Evolutionary conservation across 352 stramenopile genomes (phyloP).

Genomic region (Pseudoperonospora humuli): DNA sequence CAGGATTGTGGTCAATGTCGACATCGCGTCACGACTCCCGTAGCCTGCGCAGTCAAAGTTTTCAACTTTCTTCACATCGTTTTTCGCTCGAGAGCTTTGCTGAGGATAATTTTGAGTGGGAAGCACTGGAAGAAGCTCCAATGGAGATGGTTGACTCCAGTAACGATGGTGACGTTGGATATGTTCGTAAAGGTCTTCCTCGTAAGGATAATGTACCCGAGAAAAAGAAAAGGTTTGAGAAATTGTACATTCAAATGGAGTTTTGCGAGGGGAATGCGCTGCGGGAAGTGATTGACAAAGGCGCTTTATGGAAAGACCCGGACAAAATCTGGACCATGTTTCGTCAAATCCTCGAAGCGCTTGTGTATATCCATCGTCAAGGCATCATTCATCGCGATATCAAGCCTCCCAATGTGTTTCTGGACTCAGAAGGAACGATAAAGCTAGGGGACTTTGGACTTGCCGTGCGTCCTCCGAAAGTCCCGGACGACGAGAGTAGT

Average conservation of each 20-base stretch:
- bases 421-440: constrained; percentile 89
- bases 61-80: constrained; percentile 27
- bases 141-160: constrained; percentile 32
- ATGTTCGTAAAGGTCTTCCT: constrained; percentile 10
- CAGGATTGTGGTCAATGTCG: constrained; percentile 57
- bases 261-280: constrained; percentile 92
- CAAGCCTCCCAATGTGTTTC: constrained; percentile 91
- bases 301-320: constrained; percentile 61
- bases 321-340: constrained; percentile 92
- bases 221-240: constrained; percentile 52
- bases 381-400: constrained; percentile 92
- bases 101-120: constrained; percentile 70
- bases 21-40: constrained; percentile 53
- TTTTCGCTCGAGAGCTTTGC: constrained; percentile 29
- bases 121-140: constrained; percentile 47
- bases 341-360: constrained; percentile 91
- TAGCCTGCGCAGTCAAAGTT: constrained; percentile 39
- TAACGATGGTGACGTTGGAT: constrained; percentile 19
- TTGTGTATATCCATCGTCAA: constrained; percentile 92
- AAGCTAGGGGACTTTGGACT: constrained; percentile 94
- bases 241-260: constrained; percentile 94
- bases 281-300: constrained; percentile 91
- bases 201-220: constrained; percentile 13
- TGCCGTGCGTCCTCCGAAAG: constrained; percentile 73
- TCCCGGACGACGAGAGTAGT: constrained; percentile 31